phyloP scores from a whole-genome alignment of 2,329 filamentous ascomycete species.

The Apiospora marii region DNA sequence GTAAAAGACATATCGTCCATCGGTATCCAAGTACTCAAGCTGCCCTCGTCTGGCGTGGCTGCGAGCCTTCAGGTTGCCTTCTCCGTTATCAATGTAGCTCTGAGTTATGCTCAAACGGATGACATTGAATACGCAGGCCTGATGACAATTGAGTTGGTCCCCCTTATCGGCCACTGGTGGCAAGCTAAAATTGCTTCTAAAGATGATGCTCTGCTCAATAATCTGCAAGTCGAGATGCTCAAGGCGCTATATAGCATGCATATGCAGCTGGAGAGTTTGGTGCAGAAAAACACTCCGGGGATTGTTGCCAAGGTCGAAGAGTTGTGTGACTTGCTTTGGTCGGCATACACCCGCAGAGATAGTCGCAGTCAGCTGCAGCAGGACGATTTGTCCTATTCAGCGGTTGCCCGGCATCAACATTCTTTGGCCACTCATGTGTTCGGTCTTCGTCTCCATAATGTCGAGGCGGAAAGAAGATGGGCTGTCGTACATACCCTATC shows the following conservation, averaged over 20 bases:
- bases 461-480: slow-evolving; percentile 67
- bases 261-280: slow-evolving; percentile 67
- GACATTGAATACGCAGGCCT: slow-evolving; percentile 68
- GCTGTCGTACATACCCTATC: slow-evolving; percentile 65
- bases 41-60: slow-evolving; percentile 64
- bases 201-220: slow-evolving; percentile 64
- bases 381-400: slow-evolving; percentile 73
- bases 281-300: slow-evolving; percentile 50
- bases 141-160: slow-evolving; percentile 68
- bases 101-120: slow-evolving; percentile 73
- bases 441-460: slow-evolving; percentile 60
- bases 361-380: slow-evolving; percentile 78
- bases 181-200: slow-evolving; percentile 70
- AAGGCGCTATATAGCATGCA: slow-evolving; percentile 73
- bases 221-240: slow-evolving; percentile 79
- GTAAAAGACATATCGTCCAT: slow-evolving; percentile 63
- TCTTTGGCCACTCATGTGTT: slow-evolving; percentile 60
- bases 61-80: slow-evolving; percentile 77
- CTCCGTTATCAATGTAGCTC: slow-evolving; percentile 74
- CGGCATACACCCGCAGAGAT: slow-evolving; percentile 77
- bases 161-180: slow-evolving; percentile 81
- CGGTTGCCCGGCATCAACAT: slow-evolving; percentile 51
- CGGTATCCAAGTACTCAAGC: slow-evolving; percentile 68
- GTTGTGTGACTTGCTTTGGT: slow-evolving; percentile 75
- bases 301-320: slow-evolving; percentile 63